Conservation (phyloP, 2,329 filamentous ascomycete species). For the Cercospora sp. region DNA sequence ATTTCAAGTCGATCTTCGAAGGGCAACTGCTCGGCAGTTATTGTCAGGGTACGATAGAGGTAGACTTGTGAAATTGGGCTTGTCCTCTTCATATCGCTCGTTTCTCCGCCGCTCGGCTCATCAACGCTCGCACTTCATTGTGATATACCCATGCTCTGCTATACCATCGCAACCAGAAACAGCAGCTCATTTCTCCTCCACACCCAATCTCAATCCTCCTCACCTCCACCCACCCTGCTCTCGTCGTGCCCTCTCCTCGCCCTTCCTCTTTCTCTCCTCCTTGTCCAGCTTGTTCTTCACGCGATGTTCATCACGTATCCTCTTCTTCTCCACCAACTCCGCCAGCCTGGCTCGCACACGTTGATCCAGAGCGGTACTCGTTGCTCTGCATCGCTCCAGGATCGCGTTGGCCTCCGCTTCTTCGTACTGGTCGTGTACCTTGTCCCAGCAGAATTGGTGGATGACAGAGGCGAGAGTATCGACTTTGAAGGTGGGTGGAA, state of each 20-base stretch:
- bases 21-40: background rate
- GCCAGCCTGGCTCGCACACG: background rate
- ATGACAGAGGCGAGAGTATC: background rate
- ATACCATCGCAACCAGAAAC: background rate
- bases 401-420: background rate
- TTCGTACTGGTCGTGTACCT: background rate
- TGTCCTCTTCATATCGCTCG: background rate
- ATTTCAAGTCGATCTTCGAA: background rate
- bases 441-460: background rate
- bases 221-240: background rate
- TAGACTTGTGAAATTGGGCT: background rate
- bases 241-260: background rate
- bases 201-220: background rate
- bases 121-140: background rate
- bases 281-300: background rate
- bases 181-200: background rate
- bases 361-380: background rate
- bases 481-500: background rate
- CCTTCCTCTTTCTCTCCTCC: background rate
- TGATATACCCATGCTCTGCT: background rate
- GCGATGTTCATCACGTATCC: background rate
- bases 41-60: background rate
- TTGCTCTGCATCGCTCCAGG: background rate
- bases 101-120: background rate
- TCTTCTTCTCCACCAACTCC: background rate